Evolutionary conservation across 2,329 filamentous ascomycete genomes (phyloP).

Genomic region (Chalara sp.): DNA sequence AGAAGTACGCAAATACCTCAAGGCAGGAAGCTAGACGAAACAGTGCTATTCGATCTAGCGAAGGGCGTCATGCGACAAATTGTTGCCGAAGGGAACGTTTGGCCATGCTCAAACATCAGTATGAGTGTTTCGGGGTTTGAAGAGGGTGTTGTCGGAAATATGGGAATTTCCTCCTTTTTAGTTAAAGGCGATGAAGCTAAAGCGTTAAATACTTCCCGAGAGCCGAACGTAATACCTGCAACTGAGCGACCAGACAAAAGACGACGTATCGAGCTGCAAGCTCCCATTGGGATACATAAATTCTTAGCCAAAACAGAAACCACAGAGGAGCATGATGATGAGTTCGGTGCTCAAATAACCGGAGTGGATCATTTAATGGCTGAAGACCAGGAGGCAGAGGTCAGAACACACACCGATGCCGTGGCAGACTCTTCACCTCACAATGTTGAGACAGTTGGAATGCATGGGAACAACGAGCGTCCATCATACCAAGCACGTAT

Average conservation of each 20-base stretch:
- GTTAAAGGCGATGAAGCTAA: conserved; percentile 65
- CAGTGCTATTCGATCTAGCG: conserved; percentile 65
- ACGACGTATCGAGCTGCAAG: conserved; percentile 17
- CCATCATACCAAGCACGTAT: conserved; percentile 29
- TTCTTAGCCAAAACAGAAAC: conserved; percentile 25
- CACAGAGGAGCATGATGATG: conserved; percentile 22
- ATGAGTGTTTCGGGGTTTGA: conserved; percentile 89
- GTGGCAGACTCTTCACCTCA: conserved; percentile 9
- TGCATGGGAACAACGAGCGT: conserved; percentile 12
- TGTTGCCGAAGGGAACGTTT: conserved; percentile 68
- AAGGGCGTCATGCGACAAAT: conserved; percentile 73
- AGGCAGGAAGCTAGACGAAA: conserved; percentile 67
- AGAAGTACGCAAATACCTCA: conserved; percentile 70
- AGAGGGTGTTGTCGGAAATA: conserved; percentile 76
- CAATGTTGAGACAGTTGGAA: conserved; percentile 25
- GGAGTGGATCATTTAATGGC: conserved; percentile 8
- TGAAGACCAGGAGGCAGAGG: conserved; percentile 10
- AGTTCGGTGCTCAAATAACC: conserved; percentile 20
- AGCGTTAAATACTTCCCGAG: conserved; percentile 33
- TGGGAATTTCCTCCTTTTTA: conserved; percentile 81
- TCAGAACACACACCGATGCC: conserved; percentile 4
- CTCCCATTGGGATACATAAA: conserved; percentile 19
- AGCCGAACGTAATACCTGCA: conserved; percentile 7
- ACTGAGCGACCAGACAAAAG: conserved; percentile 25
- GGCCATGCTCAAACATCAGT: conserved; percentile 89